A percentile compares a stretch with the other conserved stretches of the same genome.
Evolutionary conservation across 2,329 filamentous ascomycete species (phyloP).

Genomic region (Pestalotiopsis sp.): DNA sequence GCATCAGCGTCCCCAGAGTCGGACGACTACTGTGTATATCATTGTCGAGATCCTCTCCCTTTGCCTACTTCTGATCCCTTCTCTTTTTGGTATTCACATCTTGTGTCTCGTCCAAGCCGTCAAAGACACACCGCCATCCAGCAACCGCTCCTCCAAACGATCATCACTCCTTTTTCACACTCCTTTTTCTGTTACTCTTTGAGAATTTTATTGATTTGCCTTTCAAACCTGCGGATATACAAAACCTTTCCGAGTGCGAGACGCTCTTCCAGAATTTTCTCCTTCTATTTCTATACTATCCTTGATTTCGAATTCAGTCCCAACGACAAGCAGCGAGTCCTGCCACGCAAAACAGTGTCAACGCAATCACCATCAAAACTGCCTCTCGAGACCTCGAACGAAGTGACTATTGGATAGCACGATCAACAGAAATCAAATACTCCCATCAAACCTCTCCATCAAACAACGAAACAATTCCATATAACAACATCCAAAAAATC

Average conservation of each 20-base stretch:
- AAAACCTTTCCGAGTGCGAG: not conserved
- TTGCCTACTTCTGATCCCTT: not conserved
- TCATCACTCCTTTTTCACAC: conserved; percentile 2
- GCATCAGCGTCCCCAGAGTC: not conserved
- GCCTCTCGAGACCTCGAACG: not conserved
- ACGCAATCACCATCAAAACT: not conserved
- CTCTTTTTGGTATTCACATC: conserved; percentile 7
- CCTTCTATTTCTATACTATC: not conserved
- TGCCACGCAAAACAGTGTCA: not conserved
- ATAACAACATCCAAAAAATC: not conserved
- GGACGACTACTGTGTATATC: conserved; percentile 8
- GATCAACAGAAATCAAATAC: not conserved
- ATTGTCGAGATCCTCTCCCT: not conserved
- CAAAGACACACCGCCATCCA: not conserved
- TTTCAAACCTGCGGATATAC: not conserved
- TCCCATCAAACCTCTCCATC: not conserved
- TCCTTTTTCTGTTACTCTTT: not conserved
- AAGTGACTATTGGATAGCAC: not conserved
- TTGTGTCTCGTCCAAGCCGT: not conserved
- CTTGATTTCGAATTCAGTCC: not conserved
- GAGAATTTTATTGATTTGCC: not conserved
- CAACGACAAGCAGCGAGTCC: conserved; percentile 2
- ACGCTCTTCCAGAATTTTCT: not conserved
- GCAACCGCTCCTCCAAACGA: not conserved
- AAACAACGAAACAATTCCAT: not conserved